Evolutionary conservation across 1,139 yeast genomes (phyloP).

Genomic region (Diutina rugosa): DNA sequence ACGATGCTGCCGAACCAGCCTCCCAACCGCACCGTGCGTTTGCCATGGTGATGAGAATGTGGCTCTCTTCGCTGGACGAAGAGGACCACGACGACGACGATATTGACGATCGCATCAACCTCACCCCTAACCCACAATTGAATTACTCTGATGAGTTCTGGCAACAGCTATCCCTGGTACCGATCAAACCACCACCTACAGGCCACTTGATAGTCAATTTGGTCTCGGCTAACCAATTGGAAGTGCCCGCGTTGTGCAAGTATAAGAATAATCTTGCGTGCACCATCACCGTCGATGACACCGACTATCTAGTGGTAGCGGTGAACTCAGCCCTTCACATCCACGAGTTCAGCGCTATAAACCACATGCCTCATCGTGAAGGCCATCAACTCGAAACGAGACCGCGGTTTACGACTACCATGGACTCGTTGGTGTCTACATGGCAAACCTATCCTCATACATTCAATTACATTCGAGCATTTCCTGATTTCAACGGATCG

Average conservation of each 20-base stretch:
- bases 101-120: neutral
- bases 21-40: neutral
- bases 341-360: conserved; percentile 14
- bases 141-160: neutral
- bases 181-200: neutral
- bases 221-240: neutral
- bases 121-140: neutral
- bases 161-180: neutral
- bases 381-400: conserved; percentile 23
- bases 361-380: conserved; percentile 12
- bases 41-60: neutral
- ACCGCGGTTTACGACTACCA: conserved; percentile 23
- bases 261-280: conserved; percentile 6
- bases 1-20: neutral
- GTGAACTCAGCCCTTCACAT: conserved; percentile 18
- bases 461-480: conserved; percentile 30
- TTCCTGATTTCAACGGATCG: conserved; percentile 13
- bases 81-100: neutral
- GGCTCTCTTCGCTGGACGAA: neutral
- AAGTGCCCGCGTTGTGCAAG: conserved; percentile 4
- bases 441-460: conserved; percentile 46
- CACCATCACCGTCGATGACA: neutral
- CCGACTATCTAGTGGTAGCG: conserved; percentile 15
- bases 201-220: neutral
- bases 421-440: conserved; percentile 28